These are phyloP conservation scores for Luffa acutangula DNA, from an alignment of 306 rosid genomes.

Conservation along the genomic window DNA sequence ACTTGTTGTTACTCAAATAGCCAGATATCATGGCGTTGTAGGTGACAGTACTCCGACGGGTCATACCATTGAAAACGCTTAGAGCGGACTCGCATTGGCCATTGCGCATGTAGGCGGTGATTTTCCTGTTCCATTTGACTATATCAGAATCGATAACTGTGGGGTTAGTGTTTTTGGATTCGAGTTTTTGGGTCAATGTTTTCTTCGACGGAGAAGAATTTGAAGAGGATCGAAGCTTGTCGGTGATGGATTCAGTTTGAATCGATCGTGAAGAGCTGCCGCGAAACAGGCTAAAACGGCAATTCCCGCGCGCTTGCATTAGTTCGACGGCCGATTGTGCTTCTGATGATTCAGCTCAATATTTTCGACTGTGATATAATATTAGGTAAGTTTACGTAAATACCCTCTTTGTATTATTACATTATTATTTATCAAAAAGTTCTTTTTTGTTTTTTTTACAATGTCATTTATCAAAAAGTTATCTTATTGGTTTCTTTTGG, in stretches of 20 bases:
- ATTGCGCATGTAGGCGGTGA: slow-evolving; percentile 60
- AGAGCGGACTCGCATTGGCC: slow-evolving; percentile 58
- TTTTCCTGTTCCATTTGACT: slow-evolving; percentile 44
- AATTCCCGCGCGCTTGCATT: slow-evolving; percentile 26
- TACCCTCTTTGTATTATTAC: not conserved
- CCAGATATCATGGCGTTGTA: slow-evolving; percentile 75
- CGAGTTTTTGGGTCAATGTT: slow-evolving; percentile 11
- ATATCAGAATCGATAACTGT: slow-evolving; percentile 34
- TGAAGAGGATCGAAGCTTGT: slow-evolving; percentile 10
- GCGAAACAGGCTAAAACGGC: slow-evolving; percentile 19
- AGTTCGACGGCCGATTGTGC: not conserved
- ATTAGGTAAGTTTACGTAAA: not conserved
- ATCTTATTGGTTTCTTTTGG: no score
- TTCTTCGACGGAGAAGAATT: slow-evolving; percentile 24
- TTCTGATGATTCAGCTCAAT: not conserved
- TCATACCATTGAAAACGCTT: slow-evolving; percentile 46
- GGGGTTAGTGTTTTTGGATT: slow-evolving; percentile 13
- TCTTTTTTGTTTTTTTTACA: not conserved
- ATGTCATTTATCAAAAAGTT: no score
- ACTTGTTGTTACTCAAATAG: slow-evolving; percentile 37
- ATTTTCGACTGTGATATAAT: not conserved
- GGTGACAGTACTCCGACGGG: slow-evolving; percentile 51
- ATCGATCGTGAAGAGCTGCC: slow-evolving; percentile 15
- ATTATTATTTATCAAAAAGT: not conserved
- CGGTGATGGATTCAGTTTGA: slow-evolving; percentile 15